Evolutionary conservation across 768 basidiomycete genomes (phyloP).

Genomic region (Auriscalpium microsporum): DNA sequence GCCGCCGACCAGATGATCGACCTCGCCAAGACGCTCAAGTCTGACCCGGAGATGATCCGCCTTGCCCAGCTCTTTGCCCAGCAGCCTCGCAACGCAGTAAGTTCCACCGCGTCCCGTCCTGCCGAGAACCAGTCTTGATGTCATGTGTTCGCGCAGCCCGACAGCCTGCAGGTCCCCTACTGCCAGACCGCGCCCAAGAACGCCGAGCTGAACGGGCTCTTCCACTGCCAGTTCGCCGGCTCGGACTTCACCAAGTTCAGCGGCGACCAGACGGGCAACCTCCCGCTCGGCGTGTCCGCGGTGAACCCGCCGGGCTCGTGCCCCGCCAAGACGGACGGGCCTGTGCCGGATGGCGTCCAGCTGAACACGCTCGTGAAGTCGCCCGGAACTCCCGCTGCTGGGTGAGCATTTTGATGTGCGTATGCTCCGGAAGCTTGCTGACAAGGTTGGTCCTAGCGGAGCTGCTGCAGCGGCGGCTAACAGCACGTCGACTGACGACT

Average conservation of each 20-base stretch:
- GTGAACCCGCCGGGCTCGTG: conserved; percentile 43
- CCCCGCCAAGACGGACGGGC: conserved; percentile 36
- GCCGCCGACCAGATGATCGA: conserved; percentile 42
- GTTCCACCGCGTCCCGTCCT: conserved; percentile 11
- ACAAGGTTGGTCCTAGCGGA: not conserved
- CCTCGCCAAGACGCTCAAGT: conserved; percentile 36
- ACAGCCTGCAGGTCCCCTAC: conserved; percentile 37
- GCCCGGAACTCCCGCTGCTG: conserved; percentile 20
- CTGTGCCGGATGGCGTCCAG: conserved; percentile 42
- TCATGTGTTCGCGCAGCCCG: conserved; percentile 24
- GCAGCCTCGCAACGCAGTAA: conserved; percentile 47
- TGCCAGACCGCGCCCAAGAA: conserved; percentile 45
- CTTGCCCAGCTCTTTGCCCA: conserved; percentile 47
- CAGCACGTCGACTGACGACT: not conserved
- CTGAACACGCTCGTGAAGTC: conserved; percentile 29
- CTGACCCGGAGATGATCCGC: conserved; percentile 37
- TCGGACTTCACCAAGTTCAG: conserved; percentile 38
- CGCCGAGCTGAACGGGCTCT: conserved; percentile 42
- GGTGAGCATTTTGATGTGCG: not conserved
- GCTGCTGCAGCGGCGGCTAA: not conserved
- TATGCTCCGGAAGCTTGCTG: not conserved
- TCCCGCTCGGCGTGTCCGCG: conserved; percentile 38
- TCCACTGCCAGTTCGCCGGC: conserved; percentile 49
- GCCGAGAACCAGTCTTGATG: not conserved
- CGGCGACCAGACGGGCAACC: conserved; percentile 38